A percentile compares a stretch with the other conserved stretches of the same genome.
These are phyloP conservation scores for Cyclotella baltica DNA, from an alignment of 108 stramenopile genomes.

Conservation along the genomic window DNA sequence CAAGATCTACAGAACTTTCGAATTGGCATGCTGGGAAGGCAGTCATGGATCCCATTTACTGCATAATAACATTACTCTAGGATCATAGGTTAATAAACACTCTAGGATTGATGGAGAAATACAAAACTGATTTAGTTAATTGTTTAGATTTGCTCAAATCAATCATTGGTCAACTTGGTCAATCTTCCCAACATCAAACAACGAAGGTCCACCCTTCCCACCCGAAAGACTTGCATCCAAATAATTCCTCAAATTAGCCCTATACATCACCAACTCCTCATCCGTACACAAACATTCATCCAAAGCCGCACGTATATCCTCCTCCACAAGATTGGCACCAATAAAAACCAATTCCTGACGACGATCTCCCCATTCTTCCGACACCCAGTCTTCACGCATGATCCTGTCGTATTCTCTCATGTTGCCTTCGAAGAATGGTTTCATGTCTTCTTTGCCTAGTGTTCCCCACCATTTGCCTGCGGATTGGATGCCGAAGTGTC, in stretches of 20 bases:
- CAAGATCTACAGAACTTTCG: no score
- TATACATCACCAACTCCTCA: conserved; percentile 74
- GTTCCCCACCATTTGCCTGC: conserved; percentile 96
- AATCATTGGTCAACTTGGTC: conserved; percentile 56
- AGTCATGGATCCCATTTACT: no score
- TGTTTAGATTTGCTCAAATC: no score
- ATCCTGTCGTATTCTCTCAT: conserved; percentile 80
- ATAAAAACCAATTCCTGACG: conserved; percentile 96
- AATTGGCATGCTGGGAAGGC: no score
- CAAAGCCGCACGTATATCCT: conserved; percentile 68
- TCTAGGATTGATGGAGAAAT: neutral
- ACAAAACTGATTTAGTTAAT: no score
- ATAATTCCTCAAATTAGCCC: conserved; percentile 59
- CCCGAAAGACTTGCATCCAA: conserved; percentile 40
- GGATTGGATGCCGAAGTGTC: conserved; percentile 84
- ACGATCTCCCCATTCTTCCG: conserved; percentile 92
- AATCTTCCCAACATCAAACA: conserved; percentile 56
- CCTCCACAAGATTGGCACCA: conserved; percentile 69
- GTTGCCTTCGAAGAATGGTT: conserved; percentile 67
- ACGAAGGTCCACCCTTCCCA: conserved; percentile 30
- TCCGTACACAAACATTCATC: conserved; percentile 78
- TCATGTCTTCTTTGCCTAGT: conserved; percentile 70
- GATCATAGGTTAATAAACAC: neutral
- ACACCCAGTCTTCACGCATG: conserved; percentile 80
- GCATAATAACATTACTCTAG: no score